Percentiles rank a stretch among this genome's conserved stretches.
These are phyloP conservation scores for Phytophthora fragariae DNA, from an alignment of 352 stramenopile species.

Conservation along the genomic window DNA sequence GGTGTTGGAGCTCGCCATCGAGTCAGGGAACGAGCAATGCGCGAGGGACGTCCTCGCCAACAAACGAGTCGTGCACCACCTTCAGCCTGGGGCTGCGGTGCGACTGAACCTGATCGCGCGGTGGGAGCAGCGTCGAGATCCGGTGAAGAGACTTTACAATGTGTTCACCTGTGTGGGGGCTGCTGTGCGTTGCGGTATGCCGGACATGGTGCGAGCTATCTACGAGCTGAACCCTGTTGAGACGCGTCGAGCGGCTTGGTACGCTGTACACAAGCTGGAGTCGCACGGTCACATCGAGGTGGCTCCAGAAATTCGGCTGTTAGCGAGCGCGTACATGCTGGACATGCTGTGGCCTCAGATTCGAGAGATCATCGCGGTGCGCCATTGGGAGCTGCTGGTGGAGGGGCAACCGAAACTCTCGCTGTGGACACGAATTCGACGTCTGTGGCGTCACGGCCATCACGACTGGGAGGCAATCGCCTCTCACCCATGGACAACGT, in stretches of 20 bases:
- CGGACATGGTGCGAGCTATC: constrained; percentile 10
- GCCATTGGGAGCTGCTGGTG: constrained; percentile 1
- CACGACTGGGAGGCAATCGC: constrained; percentile 16
- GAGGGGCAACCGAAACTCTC: not conserved
- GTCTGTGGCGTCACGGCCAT: not conserved
- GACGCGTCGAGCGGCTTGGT: constrained; percentile 23
- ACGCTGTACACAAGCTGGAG: constrained; percentile 19
- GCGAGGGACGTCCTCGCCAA: constrained; percentile 7
- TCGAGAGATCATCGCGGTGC: constrained; percentile 13
- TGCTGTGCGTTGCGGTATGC: constrained; percentile 16
- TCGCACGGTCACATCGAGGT: not conserved
- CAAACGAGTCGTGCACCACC: constrained; percentile 16
- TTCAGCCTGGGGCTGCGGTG: constrained; percentile 9
- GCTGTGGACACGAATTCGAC: not conserved
- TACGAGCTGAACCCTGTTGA: constrained; percentile 15
- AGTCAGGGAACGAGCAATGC: constrained; percentile 16
- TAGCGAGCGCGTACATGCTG: constrained; percentile 7
- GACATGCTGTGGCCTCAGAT: constrained; percentile 18
- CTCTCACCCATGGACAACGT: constrained; percentile 5
- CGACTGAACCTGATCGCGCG: constrained; percentile 14
- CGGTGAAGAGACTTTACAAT: constrained; percentile 19
- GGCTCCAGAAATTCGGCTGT: not conserved
- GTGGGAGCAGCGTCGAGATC: constrained; percentile 15
- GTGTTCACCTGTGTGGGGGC: constrained; percentile 22
- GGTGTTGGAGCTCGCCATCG: constrained; percentile 28